A percentile compares a stretch with the other conserved stretches of the same genome.
Evolutionary conservation across 2,329 filamentous ascomycete genomes (phyloP).

Genomic region (Nannizziopsis arthrosporioides): DNA sequence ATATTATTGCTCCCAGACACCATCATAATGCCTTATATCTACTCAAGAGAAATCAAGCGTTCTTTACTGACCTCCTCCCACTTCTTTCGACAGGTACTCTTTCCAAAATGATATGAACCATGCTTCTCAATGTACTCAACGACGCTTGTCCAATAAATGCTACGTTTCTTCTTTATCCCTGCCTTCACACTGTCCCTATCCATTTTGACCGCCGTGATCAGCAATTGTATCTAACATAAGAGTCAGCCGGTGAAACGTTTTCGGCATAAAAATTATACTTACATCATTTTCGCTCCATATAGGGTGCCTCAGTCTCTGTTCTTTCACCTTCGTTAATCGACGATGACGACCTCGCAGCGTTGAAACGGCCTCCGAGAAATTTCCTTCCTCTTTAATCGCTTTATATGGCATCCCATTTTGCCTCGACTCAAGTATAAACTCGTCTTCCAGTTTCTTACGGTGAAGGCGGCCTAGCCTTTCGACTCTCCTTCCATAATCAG

Average conservation of each 20-base stretch:
- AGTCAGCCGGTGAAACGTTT: background rate
- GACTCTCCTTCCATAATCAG: too few species aligned
- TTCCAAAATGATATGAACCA: conserved; percentile 49
- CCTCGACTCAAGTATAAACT: background rate
- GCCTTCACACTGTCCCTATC: conserved; percentile 16
- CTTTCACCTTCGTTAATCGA: conserved; percentile 36
- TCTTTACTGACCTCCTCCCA: conserved; percentile 39
- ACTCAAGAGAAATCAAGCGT: background rate
- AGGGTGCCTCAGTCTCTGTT: conserved; percentile 36
- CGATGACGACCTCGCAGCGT: conserved; percentile 38
- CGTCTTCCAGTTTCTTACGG: background rate
- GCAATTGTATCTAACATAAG: conserved; percentile 27
- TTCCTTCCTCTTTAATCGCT: background rate
- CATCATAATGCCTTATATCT: too few species aligned
- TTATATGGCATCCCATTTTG: background rate
- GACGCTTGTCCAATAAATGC: conserved; percentile 50
- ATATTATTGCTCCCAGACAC: too few species aligned
- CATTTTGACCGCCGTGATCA: conserved; percentile 29
- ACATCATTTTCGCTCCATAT: conserved; percentile 36
- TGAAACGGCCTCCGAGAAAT: conserved; percentile 38
- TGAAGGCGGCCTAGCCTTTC: background rate
- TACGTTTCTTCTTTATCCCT: conserved; percentile 23
- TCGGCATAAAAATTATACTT: conserved; percentile 17
- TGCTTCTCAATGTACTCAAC: conserved; percentile 41
- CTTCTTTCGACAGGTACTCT: conserved; percentile 52